Base-by-base conservation (phyloP, 2,329 filamentous ascomycete species). In the Elsinoe batatas region DNA sequence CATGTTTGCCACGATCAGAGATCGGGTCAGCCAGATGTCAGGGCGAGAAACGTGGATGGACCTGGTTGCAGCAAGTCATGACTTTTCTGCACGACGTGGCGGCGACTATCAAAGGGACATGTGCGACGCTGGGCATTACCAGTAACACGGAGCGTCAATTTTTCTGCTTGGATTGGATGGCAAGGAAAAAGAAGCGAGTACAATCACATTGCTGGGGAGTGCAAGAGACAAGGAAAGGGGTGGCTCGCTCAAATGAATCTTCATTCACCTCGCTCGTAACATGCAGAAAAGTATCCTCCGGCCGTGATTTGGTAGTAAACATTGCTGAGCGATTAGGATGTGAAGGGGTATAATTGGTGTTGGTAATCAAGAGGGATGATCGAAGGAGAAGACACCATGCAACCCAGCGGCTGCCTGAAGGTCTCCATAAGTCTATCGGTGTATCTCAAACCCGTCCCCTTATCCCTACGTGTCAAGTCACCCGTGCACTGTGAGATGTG, bases 361-460 rank as follows among this genome's bases (percentile, higher is more conserved):
- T 51, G 13, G 32, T 49, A 22, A 49, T 37, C 10, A 35, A 33
- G 44, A n/a, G 26, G 47, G 10, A 20, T 42, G 22, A 43, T 38
- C 35, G 51, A 44, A 32, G 51, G 30, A 36, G 51, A 36, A 43
- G 51, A 54, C 36, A 42, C 42, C n/a, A 42, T 22, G 36, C 46
- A 33, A 36, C 46, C 30, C 46, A 50, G 37, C 20, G 26, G 32
- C 53, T 26, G 38, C 42, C 20, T 40, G 32, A 26, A 26, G 13
- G 10, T 30, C 32, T 26, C 42, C 38, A 26, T 22, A 47, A 55
- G 22, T 55, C 53, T 55, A 55, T 55, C 53, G 22, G 30, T 55
- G 40, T 55, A 55, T 46, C n/a, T 55, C 53, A 55, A 47, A 17
- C 12, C 26, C 11, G 8, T 22, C 42, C 53, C 53, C 42, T 47